Evolutionary conservation across 2,329 filamentous ascomycete species (phyloP).

Genomic region (Colletotrichum coccodes): DNA sequence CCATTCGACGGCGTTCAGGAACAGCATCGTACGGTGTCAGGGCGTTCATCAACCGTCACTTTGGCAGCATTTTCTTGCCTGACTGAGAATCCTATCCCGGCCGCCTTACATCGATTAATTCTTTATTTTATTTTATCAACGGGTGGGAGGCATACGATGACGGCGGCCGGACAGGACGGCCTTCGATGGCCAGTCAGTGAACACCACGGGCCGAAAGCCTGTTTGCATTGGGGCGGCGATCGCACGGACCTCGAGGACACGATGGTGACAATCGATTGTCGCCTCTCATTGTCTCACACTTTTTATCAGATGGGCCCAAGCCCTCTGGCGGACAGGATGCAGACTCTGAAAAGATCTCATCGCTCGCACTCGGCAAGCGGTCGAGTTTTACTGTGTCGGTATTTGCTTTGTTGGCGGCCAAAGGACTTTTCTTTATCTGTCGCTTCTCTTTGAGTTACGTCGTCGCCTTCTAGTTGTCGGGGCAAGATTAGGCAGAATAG

Average conservation of each 20-base stretch:
- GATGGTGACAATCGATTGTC: slow-evolving; percentile 21
- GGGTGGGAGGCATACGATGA: slow-evolving; percentile 17
- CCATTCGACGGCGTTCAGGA: slow-evolving; percentile 62
- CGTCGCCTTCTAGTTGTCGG: slow-evolving; percentile 23
- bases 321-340: slow-evolving; percentile 13
- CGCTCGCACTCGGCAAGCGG: not conserved
- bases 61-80: slow-evolving; percentile 34
- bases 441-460: slow-evolving; percentile 24
- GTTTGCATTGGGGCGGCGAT: slow-evolving; percentile 26
- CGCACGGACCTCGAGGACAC: slow-evolving; percentile 29
- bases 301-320: slow-evolving; percentile 20
- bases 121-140: slow-evolving; percentile 36
- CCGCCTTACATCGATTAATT: slow-evolving; percentile 45
- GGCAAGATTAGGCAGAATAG: slow-evolving; percentile 21
- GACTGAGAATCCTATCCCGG: slow-evolving; percentile 7
- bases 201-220: slow-evolving; percentile 10
- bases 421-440: slow-evolving; percentile 23
- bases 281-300: slow-evolving; percentile 19
- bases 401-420: slow-evolving; percentile 28
- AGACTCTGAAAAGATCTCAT: slow-evolving; percentile 11
- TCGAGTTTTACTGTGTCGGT: slow-evolving; percentile 19
- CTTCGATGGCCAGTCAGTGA: slow-evolving; percentile 23
- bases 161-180: slow-evolving; percentile 1
- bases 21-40: slow-evolving; percentile 69
- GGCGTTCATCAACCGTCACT: slow-evolving; percentile 57